These are phyloP conservation scores for Sphenostylis stenocarpa DNA, from an alignment of 306 rosid species.

Conservation along the genomic window DNA sequence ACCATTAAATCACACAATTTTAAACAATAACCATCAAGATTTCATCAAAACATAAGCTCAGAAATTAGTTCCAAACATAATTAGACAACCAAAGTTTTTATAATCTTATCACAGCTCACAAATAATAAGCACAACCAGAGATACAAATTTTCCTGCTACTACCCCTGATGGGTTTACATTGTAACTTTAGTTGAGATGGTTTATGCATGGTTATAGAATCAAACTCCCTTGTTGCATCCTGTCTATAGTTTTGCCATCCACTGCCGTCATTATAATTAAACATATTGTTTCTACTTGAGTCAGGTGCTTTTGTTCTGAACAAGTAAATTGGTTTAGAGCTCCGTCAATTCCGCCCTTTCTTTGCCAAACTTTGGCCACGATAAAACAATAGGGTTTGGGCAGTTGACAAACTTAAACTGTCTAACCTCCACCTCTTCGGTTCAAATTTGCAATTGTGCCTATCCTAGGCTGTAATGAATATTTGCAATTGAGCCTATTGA, in stretches of 20 bases:
- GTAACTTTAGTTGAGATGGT: neutral
- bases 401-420: neutral
- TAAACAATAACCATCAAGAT: too few relatives aligned
- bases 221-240: neutral
- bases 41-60: too few relatives aligned
- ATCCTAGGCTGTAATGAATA: neutral
- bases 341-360: neutral
- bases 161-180: too few relatives aligned
- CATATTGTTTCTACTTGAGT: neutral
- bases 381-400: neutral
- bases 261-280: neutral
- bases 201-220: neutral
- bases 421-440: neutral
- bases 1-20: too few relatives aligned
- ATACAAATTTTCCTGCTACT: too few relatives aligned
- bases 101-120: too few relatives aligned
- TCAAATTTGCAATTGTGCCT: neutral
- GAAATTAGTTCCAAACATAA: too few relatives aligned
- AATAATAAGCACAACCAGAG: too few relatives aligned
- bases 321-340: slow-evolving; percentile 5
- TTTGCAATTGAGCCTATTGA: neutral
- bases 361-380: neutral
- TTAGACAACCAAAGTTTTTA: too few relatives aligned
- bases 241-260: neutral
- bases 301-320: neutral